phyloP scores from a whole-genome alignment of 768 basidiomycete species.

The Pholiota microspora region DNA sequence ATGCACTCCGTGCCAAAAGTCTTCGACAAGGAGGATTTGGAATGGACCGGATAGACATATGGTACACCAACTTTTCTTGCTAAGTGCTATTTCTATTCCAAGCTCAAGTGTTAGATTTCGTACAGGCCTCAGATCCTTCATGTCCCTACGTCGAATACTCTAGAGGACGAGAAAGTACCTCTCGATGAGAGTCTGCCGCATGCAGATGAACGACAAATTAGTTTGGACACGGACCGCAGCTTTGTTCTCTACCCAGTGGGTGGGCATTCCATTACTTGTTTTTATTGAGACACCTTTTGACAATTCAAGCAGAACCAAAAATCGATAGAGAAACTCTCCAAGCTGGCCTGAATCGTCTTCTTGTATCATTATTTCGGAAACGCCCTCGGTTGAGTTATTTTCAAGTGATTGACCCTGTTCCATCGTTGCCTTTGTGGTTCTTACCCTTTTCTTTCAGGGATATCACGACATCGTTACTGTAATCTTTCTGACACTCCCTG shows the following conservation, averaged over 20 bases:
- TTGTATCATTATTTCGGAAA: slow-evolving; percentile 73
- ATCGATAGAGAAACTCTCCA: slow-evolving; percentile 56
- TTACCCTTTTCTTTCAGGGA: slow-evolving; percentile 48
- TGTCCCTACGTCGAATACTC: slow-evolving; percentile 11
- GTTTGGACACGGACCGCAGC: slow-evolving; percentile 87
- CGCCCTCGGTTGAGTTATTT: slow-evolving; percentile 80
- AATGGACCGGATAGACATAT: slow-evolving; percentile 48
- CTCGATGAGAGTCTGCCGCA: slow-evolving; percentile 35
- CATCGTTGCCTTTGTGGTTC: neutral
- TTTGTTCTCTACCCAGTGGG: slow-evolving; percentile 93
- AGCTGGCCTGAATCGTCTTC: slow-evolving; percentile 62
- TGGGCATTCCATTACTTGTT: slow-evolving; percentile 27
- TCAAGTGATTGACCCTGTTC: slow-evolving; percentile 48
- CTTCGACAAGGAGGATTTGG: slow-evolving; percentile 66
- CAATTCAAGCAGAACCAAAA: slow-evolving; percentile 17
- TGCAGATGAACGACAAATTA: slow-evolving; percentile 83
- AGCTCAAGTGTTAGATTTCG: neutral
- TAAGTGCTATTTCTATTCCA: neutral
- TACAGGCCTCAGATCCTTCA: slow-evolving; percentile 28
- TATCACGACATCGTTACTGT: slow-evolving; percentile 93
- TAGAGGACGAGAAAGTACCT: slow-evolving; percentile 5
- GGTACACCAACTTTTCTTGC: slow-evolving; percentile 36
- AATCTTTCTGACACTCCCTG: slow-evolving; percentile 70
- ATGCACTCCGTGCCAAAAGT: slow-evolving; percentile 42
- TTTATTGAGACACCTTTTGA: slow-evolving; percentile 16